Conservation (phyloP, 169 alveolate genomes). For the Neospora caninum region DNA sequence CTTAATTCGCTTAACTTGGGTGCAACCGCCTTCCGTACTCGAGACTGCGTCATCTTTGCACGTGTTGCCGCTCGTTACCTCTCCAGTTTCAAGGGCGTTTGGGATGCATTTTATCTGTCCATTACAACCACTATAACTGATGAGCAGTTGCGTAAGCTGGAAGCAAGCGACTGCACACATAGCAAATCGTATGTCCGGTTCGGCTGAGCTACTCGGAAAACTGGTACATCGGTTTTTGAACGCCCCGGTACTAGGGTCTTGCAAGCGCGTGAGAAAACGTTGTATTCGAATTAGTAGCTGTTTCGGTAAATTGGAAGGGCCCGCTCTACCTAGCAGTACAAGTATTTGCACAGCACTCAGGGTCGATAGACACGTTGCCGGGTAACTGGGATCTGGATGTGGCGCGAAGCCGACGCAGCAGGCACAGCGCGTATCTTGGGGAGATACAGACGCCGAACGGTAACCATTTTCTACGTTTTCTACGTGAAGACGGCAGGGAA, state of each 20-base stretch:
- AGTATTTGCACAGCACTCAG: conserved; percentile 9
- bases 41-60: too few species aligned
- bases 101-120: too few species aligned
- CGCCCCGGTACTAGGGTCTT: conserved; percentile 1
- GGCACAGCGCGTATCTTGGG: neutral
- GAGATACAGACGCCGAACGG: neutral
- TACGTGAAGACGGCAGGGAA: neutral
- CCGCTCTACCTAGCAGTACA: neutral
- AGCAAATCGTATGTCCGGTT: neutral
- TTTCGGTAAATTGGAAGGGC: neutral
- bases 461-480: neutral
- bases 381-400: neutral
- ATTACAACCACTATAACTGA: neutral
- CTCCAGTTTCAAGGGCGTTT: too few species aligned
- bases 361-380: neutral
- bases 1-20: too few species aligned
- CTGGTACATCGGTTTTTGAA: neutral
- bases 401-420: conserved; percentile 33
- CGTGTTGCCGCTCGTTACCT: too few species aligned
- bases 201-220: neutral
- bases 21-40: too few species aligned
- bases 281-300: neutral
- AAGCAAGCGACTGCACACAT: neutral
- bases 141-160: neutral
- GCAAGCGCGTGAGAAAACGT: neutral